Base-by-base conservation (phyloP, 75 land plant species). In the Gnetum montanum region DNA sequence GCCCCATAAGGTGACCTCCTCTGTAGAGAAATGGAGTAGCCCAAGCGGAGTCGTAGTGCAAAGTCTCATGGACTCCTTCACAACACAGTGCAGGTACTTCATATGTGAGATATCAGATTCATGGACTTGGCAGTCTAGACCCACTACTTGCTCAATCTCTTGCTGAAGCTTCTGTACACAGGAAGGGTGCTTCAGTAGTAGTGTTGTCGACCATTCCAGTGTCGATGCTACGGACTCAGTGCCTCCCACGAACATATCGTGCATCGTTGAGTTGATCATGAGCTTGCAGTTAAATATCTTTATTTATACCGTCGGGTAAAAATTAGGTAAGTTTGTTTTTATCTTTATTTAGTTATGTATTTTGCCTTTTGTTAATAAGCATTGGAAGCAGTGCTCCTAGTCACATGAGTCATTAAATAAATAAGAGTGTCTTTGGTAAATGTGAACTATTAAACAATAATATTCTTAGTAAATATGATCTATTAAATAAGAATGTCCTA, bases 51-150 rank as follows among this genome's bases (percentile, higher is more conserved):
- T 8, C 6, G 4, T 18, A 6, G 53, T 28, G 15, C 27, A 27
- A 2, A 49, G 27, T 49, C 31, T 11, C 2, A 49, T 6, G 0
- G 31, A 15, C 53, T 49, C 53, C 27, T 49, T 49, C 4, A 49
- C 19, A 28, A 49, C 53, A 25, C 53, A 49, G 4, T 49, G 53
- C 4, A 49, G n/a, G 53, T 49, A 49, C 15, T 27, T 6, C 31
- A 49, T 28, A 3, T 19, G 4, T 49, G 1, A 16, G 7, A 49
- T 5, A n/a, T 28, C 15, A 27, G 31, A 28, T 4, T n/a, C 18
- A 2, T 12, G 25, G 25, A 49, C 18, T 49, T 3, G 15, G 6
- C 25, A 18, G 3, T 28, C 53, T 6, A 15, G 15, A n/a, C 30
- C 30, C 3, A 28, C 53, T n/a, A 49, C 25, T n/a, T 2, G 27